Percentiles rank a stretch among this genome's conserved stretches.
Evolutionary conservation across 495 filamentous ascomycete species (phyloP).

Genomic region (Evernia prunastri): DNA sequence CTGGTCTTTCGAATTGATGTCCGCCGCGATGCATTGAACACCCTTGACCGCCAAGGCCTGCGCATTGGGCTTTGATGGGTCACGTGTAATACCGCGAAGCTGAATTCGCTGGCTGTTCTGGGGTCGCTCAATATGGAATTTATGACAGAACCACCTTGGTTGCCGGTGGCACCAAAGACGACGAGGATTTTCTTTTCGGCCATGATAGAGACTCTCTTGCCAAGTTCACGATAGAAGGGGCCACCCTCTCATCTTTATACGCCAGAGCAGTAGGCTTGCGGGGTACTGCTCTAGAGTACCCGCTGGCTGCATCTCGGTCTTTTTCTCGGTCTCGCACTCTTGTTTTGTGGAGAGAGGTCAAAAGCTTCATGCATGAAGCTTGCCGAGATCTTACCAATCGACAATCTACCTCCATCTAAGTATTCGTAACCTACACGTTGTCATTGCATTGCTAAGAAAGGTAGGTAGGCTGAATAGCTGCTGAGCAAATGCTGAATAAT

Average conservation of each 20-base stretch:
- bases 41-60: conserved; percentile 37
- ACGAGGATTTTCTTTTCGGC: conserved; percentile 40
- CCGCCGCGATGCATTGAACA: conserved; percentile 40
- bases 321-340: not conserved
- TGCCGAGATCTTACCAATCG: not conserved
- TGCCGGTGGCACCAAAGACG: conserved; percentile 53
- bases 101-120: conserved; percentile 38
- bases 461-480: not conserved
- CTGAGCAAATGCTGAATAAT: not conserved
- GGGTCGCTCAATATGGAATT: conserved; percentile 42
- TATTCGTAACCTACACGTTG: not conserved
- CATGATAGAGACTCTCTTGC: conserved; percentile 6
- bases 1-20: conserved; percentile 39
- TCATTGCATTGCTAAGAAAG: not conserved
- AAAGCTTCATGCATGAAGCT: not conserved
- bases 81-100: conserved; percentile 51
- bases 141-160: conserved; percentile 53
- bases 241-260: too few species aligned
- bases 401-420: not conserved
- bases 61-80: conserved; percentile 41
- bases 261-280: not conserved
- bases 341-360: not conserved
- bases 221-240: not conserved
- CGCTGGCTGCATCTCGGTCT: not conserved
- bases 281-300: not conserved